These are phyloP conservation scores for Lachancea dasiensis DNA, from an alignment of 805 yeast genomes.

Conservation along the genomic window DNA sequence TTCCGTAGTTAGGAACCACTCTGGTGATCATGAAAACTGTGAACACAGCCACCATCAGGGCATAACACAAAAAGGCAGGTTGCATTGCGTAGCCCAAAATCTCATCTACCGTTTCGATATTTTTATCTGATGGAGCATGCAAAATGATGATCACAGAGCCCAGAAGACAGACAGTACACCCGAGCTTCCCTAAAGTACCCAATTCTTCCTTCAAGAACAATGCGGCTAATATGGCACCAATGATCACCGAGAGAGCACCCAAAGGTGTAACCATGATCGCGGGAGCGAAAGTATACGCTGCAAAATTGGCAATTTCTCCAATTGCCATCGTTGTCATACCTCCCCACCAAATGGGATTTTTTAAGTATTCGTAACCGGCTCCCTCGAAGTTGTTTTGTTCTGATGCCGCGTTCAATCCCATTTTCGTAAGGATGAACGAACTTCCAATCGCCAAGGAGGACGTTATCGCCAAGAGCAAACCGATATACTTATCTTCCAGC, in stretches of 20 bases:
- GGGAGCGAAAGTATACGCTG: constrained; percentile 94
- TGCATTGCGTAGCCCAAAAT: constrained; percentile 71
- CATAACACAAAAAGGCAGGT: constrained; percentile 70
- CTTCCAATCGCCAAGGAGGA: constrained; percentile 88
- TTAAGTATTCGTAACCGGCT: constrained; percentile 71
- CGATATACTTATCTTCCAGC: constrained; percentile 81
- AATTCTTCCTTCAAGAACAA: constrained; percentile 78
- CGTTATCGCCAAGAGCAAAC: constrained; percentile 79
- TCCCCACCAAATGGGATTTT: constrained; percentile 90
- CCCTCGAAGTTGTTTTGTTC: constrained; percentile 53
- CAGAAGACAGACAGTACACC: constrained; percentile 83
- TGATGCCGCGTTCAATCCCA: constrained; percentile 71
- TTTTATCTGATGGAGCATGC: constrained; percentile 94
- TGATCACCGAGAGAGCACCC: constrained; percentile 85
- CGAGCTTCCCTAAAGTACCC: constrained; percentile 84
- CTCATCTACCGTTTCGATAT: constrained; percentile 81
- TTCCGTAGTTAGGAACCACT: constrained; percentile 76
- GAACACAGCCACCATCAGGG: constrained; percentile 55
- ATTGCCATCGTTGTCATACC: constrained; percentile 87
- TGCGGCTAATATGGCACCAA: constrained; percentile 88
- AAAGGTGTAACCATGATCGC: constrained; percentile 87
- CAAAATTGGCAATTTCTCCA: constrained; percentile 88
- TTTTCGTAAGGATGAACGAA: constrained; percentile 82
- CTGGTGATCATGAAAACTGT: constrained; percentile 74
- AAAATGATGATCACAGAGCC: constrained; percentile 84